Evolutionary conservation across 2,329 filamentous ascomycete genomes (phyloP), one percentile per base, ranked within the genome.

Genomic region (Rutstroemia sp.): DNA sequence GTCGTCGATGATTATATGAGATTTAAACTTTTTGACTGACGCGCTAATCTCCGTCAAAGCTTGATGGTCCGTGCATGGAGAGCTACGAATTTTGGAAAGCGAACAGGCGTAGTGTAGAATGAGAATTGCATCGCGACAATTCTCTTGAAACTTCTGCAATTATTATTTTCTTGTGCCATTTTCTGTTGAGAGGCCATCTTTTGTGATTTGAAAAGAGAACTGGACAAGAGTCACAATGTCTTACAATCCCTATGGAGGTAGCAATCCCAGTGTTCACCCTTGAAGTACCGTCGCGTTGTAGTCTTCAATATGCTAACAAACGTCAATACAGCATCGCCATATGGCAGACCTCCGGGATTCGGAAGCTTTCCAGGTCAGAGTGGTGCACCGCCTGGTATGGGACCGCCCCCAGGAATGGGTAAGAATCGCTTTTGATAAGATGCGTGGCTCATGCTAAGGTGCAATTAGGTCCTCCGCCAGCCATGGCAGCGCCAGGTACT

Each of bases 351-450:
- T 67, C 88, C 88, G 52, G 81, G 83, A 64, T 95, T 87, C 74
- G 82, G 82, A 63, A 78, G 78, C 56, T 91, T 88, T 66, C 86
- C 87, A 58, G 81, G 80, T 63, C 76, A 78, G 56, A 73, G 67
- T 61, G 73, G 74, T 57, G 70, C 73, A 51, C 76, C 82, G 50
- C 86, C 86, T 57, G 85, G 84, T 58, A 86, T 90, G 82, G 86
- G 82, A 63, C 83, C 86, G 65, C 88, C 88, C 66, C 89, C 90
- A 65, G 89, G 89, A 73, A 83, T 91, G 81, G 88, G 90, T 92
- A 79, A 72, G 81, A 70, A 49, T 30, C 5, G 47, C 21, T 40
- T 39, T 39, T 48, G n/a, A 21, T 17, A 19, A 9, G n/a, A 39
- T 17, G 9, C 7, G 5, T 52, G 30, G 47, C 56, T 57, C 36